Evolutionary conservation across 352 stramenopile genomes (phyloP).

Genomic region (Phytophthora pisi): DNA sequence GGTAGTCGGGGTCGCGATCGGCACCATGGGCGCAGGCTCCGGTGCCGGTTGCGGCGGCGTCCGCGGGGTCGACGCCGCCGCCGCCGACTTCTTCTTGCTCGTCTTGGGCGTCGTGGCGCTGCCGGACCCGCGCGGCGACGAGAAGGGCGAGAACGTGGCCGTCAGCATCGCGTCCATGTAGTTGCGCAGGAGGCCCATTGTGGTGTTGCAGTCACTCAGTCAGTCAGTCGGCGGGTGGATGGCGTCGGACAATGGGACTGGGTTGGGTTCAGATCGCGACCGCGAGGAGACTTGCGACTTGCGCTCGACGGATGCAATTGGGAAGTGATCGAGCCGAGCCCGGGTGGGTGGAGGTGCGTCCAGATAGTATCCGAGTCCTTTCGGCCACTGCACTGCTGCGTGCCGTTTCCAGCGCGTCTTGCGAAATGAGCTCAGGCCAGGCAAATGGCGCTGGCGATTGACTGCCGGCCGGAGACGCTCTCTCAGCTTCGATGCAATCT

Average conservation of each 20-base stretch:
- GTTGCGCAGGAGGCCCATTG: slow-evolving; percentile 40
- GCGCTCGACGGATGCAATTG: slow-evolving; percentile 17
- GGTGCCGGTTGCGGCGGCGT: not conserved
- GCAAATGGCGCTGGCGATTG: no score
- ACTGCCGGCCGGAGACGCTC: not conserved
- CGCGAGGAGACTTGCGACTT: not conserved
- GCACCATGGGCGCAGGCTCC: not conserved
- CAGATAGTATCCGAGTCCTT: slow-evolving; percentile 32
- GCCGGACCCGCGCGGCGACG: slow-evolving; percentile 9
- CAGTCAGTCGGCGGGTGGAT: no score
- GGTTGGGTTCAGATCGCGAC: not conserved
- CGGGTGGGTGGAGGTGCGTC: slow-evolving; percentile 18
- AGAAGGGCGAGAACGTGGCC: slow-evolving; percentile 33
- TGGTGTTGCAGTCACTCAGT: not conserved
- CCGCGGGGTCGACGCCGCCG: no score
- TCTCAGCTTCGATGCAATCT: slow-evolving; percentile 11
- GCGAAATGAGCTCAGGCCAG: slow-evolving; percentile 15
- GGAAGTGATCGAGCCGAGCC: slow-evolving; percentile 24
- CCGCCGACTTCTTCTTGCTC: slow-evolving; percentile 18
- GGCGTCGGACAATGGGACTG: not conserved
- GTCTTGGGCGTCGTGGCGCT: slow-evolving; percentile 29
- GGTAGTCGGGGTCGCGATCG: not conserved
- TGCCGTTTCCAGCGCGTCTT: slow-evolving; percentile 22
- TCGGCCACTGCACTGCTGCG: slow-evolving; percentile 6
- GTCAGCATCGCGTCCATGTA: slow-evolving; percentile 43